A percentile compares a stretch with the other conserved stretches of the same genome.
Conservation (phyloP, 768 basidiomycete species). For the Tubosaeta sp. region DNA sequence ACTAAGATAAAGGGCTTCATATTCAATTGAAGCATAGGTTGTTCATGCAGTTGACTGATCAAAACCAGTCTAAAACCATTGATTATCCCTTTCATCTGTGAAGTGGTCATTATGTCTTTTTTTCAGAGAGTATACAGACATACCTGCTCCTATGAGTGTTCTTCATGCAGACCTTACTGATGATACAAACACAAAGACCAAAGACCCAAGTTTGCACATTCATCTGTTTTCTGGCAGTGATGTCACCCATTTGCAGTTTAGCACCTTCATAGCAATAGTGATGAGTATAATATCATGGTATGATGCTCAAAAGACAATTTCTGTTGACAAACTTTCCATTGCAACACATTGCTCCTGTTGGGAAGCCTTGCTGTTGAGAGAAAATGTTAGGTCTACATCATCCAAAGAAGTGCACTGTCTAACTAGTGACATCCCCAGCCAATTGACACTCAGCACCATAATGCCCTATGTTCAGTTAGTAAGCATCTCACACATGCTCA, state of each 20-base stretch:
- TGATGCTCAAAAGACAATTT: constrained; percentile 91
- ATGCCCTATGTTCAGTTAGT: constrained; percentile 54
- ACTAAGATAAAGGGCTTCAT: constrained; percentile 78
- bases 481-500: constrained; percentile 5
- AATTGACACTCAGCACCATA: constrained; percentile 71
- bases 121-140: constrained; percentile 10
- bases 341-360: constrained; percentile 71
- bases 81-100: constrained; percentile 75
- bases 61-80: constrained; percentile 91
- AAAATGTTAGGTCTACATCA: constrained; percentile 82
- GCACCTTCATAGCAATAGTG: constrained; percentile 77
- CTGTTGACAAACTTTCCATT: constrained; percentile 76
- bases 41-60: constrained; percentile 92
- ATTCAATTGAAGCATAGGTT: constrained; percentile 87
- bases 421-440: constrained; percentile 90
- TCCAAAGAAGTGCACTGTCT: constrained; percentile 87
- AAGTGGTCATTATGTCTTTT: constrained; percentile 1
- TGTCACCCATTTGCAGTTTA: constrained; percentile 31
- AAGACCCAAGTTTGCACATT: constrained; percentile 2
- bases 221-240: constrained; percentile 1
- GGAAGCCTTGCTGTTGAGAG: constrained; percentile 76
- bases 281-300: constrained; percentile 93
- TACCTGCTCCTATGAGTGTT: constrained; percentile 64
- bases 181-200: constrained; percentile 1
- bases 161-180: constrained; percentile 5